Conservation (phyloP, 306 rosid genomes). For the Quercus aquifolioides region DNA sequence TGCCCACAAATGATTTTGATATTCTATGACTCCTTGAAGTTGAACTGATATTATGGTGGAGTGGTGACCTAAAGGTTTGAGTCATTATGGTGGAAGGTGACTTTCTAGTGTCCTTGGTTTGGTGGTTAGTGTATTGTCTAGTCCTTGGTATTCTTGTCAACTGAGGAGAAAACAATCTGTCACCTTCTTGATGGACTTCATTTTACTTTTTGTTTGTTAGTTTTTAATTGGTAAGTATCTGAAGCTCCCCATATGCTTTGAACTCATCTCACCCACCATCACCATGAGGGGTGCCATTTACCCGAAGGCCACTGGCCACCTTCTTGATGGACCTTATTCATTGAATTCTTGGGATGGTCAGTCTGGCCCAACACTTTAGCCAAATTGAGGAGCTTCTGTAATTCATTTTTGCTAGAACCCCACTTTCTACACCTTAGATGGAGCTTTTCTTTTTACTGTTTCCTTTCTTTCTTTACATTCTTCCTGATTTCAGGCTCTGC, state of each 20-base stretch:
- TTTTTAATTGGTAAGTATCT: too few relatives aligned
- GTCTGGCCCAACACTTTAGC: not conserved
- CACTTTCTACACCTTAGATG: not conserved
- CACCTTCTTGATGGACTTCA: not conserved
- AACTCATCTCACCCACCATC: too few relatives aligned
- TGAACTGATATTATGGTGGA: conserved; percentile 12
- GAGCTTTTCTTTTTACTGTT: not conserved
- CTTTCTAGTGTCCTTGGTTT: conserved; percentile 10
- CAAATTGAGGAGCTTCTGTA: not conserved
- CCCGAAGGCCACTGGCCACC: too few relatives aligned
- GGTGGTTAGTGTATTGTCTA: conserved; percentile 13
- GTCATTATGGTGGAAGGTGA: conserved; percentile 12
- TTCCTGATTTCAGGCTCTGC: not conserved
- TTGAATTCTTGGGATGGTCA: not conserved
- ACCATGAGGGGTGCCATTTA: too few relatives aligned
- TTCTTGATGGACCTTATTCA: not conserved
- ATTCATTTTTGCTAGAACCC: not conserved
- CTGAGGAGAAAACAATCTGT: not conserved
- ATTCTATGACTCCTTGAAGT: not conserved
- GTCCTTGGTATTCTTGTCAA: not conserved
- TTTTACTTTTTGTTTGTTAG: too few relatives aligned
- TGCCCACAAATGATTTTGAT: not conserved
- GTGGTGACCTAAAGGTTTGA: not conserved
- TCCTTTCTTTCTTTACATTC: not conserved
- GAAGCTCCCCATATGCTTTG: too few relatives aligned